Base-by-base conservation (phyloP, 2,329 filamentous ascomycete species). In the Colletotrichum sansevieriae region DNA sequence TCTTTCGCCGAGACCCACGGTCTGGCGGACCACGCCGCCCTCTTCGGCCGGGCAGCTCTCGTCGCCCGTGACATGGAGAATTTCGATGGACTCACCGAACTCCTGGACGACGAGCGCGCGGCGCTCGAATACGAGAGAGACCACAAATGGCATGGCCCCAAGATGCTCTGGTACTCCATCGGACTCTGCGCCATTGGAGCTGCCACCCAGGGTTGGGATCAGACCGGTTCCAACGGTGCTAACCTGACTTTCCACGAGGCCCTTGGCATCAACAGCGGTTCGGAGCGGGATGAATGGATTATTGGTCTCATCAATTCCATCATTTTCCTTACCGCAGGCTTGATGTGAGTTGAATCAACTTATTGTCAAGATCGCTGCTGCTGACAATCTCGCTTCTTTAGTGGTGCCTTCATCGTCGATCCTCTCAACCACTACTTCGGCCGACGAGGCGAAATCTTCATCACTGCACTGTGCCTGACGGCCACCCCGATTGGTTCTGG, bases 361-460 rank as follows among this genome's bases (percentile, higher is more conserved):
- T 9, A 10, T 20, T 52, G 25, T 4, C 25, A 25, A 25, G 4
- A 9, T 52, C 7, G 6, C 25, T 7, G 29, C 9, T 29, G 7
- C 29, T 29, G 29, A 29, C 29, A 29, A 29, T 4, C 1, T 6
- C 25, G 9, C 9, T 7, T 18, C 20, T 73, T 84, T 46, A 88
- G 88, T n/a, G 55, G 55, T 4, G 90, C 88, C 74, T 91, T 89
- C 89, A 78, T 91, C n/a, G 90, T 89, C 1, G 90, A 92, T 71
- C 89, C 89, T 3, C 73, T 87, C 12, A 91, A 91, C 75, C 83
- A 88, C 71, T 86, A 81, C 74, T 87, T 92, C 65, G 90, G 90
- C 10, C 87, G 90, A 69, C 83, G 90, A 13, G 89, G 89, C 37
- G 90, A 88, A 7, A 91, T 91, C 63, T 91, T 91, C 74, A 81